Conservation (phyloP, 495 filamentous ascomycete species). For the Sporormia fimetaria region DNA sequence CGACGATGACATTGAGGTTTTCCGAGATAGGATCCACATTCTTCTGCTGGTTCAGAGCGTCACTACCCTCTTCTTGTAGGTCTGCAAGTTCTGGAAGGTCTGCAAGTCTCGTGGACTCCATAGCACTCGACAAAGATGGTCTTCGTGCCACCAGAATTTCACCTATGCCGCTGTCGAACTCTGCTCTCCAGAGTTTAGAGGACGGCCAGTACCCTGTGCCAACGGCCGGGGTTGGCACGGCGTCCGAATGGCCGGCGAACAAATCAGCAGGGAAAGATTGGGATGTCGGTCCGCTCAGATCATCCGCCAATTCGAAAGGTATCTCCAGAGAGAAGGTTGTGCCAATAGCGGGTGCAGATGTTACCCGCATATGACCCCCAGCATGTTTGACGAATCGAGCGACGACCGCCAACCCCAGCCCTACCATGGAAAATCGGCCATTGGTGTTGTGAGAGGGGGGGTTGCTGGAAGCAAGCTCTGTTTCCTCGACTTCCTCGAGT, state of each 20-base stretch:
- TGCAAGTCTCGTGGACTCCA: too few species aligned
- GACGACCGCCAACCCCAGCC: conserved; percentile 10
- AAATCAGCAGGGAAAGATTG: background rate
- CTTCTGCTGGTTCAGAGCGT: background rate
- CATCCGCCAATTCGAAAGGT: conserved; percentile 2
- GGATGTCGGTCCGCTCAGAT: background rate
- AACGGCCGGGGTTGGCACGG: too few species aligned
- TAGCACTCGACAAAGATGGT: too few species aligned
- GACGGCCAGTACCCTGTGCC: too few species aligned
- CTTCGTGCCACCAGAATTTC: too few species aligned
- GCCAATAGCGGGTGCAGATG: conserved; percentile 2
- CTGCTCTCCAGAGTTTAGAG: too few species aligned
- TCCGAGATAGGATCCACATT: background rate
- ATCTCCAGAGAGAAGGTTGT: conserved; percentile 12
- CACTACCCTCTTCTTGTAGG: background rate
- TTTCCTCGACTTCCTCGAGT: conserved; percentile 8
- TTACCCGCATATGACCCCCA: conserved; percentile 10
- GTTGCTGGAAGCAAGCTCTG: background rate
- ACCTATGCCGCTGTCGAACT: too few species aligned
- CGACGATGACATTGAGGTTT: conserved; percentile 1
- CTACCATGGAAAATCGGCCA: background rate
- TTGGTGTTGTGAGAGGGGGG: too few species aligned
- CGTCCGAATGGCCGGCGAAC: too few species aligned
- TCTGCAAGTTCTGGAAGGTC: too few species aligned
- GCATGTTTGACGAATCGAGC: conserved; percentile 13